Evolutionary conservation across 495 filamentous ascomycete species (phyloP).

Genomic region (Penicillium antarcticum): DNA sequence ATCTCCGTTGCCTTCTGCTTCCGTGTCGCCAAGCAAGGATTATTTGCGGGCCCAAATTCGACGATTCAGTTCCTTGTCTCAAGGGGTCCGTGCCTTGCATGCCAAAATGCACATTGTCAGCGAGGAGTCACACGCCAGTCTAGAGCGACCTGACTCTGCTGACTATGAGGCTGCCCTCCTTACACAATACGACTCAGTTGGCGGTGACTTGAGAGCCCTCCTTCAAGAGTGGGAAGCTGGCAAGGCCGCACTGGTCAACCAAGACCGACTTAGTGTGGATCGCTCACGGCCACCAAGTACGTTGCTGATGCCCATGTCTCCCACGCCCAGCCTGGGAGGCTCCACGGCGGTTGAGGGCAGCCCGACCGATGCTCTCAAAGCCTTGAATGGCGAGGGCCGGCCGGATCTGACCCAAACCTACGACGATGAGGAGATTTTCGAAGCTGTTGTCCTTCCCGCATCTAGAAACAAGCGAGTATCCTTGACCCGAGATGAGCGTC

Average conservation of each 20-base stretch:
- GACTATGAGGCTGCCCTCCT: slow-evolving; percentile 70
- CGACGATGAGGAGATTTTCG: slow-evolving; percentile 76
- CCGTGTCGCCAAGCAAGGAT: slow-evolving; percentile 74
- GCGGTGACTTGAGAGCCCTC: slow-evolving; percentile 75
- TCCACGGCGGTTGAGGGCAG: slow-evolving; percentile 82
- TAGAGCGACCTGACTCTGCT: slow-evolving; percentile 69
- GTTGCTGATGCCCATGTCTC: slow-evolving; percentile 70
- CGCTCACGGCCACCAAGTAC: slow-evolving; percentile 66
- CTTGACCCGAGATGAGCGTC: slow-evolving; percentile 81
- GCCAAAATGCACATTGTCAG: slow-evolving; percentile 91
- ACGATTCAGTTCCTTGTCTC: slow-evolving; percentile 80
- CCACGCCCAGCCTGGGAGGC: slow-evolving; percentile 76
- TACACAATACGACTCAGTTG: slow-evolving; percentile 91
- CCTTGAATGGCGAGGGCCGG: slow-evolving; percentile 62
- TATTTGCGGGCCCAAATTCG: slow-evolving; percentile 78
- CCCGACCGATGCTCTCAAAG: slow-evolving; percentile 70
- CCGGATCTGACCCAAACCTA: slow-evolving; percentile 32
- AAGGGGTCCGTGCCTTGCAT: slow-evolving; percentile 87
- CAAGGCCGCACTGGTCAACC: slow-evolving; percentile 67
- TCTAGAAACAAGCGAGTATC: slow-evolving; percentile 58
- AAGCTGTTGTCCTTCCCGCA: slow-evolving; percentile 75
- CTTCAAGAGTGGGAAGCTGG: slow-evolving; percentile 91
- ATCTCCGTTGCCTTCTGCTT: slow-evolving; percentile 66
- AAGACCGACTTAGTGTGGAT: slow-evolving; percentile 55
- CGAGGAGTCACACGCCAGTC: slow-evolving; percentile 77